phyloP scores from a whole-genome alignment of 2,329 filamentous ascomycete genomes.

The Pestalotiopsis fici region DNA sequence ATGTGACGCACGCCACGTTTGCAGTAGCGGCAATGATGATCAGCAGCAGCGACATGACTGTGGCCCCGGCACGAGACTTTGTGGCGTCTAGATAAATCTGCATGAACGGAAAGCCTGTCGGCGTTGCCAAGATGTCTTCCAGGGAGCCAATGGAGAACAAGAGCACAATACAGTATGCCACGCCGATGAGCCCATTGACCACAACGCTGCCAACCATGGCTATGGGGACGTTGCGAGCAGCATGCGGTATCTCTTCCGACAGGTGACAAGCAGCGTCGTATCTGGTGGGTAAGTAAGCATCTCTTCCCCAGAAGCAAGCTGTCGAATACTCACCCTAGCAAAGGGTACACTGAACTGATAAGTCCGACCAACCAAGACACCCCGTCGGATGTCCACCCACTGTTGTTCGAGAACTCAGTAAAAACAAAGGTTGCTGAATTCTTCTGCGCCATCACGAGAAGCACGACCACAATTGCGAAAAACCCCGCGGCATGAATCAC shows the following conservation, averaged over 20 bases:
- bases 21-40: constrained; percentile 27
- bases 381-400: constrained; percentile 31
- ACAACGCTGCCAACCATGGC: constrained; percentile 34
- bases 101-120: constrained; percentile 44
- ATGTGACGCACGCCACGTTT: constrained; percentile 31
- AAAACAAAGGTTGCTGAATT: constrained; percentile 31
- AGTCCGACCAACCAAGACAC: constrained; percentile 34
- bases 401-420: constrained; percentile 29
- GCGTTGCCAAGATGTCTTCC: constrained; percentile 35
- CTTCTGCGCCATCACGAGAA: constrained; percentile 30
- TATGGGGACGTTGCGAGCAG: constrained; percentile 31
- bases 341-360: constrained; percentile 30
- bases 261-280: constrained; percentile 34
- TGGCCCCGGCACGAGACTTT: constrained; percentile 20
- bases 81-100: constrained; percentile 36
- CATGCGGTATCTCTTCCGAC: constrained; percentile 33
- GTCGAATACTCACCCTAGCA: constrained; percentile 27
- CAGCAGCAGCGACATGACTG: constrained; percentile 28
- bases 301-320: too few species aligned
- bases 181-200: constrained; percentile 46
- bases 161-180: constrained; percentile 40
- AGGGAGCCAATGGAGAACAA: constrained; percentile 44
- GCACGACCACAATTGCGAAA: constrained; percentile 24
- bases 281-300: constrained; percentile 9
- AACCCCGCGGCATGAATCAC: constrained; percentile 28